A percentile compares a stretch with the other conserved stretches of the same genome.
Conservation (phyloP, 768 basidiomycete genomes). For the Rhizopogon vulgaris region DNA sequence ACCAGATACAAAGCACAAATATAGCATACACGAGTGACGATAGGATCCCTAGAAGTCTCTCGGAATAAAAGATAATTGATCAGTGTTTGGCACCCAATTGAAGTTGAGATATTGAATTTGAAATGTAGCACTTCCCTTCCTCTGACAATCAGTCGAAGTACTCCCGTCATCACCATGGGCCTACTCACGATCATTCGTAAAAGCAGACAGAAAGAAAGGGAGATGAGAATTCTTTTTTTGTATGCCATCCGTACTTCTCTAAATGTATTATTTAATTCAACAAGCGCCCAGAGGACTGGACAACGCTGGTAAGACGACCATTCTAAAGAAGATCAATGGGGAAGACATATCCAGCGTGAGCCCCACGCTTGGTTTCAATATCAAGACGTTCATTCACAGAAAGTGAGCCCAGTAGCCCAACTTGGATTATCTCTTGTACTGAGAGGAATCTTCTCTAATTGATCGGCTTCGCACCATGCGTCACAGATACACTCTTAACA, state of each 20-base stretch:
- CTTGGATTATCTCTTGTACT: conserved; percentile 14
- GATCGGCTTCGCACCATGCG: conserved; percentile 14
- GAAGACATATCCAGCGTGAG: conserved; percentile 86
- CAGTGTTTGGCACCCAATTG: background rate
- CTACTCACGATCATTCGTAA: conserved; percentile 96
- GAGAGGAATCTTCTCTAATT: conserved; percentile 14
- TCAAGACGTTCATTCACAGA: conserved; percentile 90
- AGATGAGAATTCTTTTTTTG: conserved; percentile 96
- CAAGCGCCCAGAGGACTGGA: conserved; percentile 73
- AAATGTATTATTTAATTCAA: conserved; percentile 10
- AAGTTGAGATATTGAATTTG: too few species aligned
- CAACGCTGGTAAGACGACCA: conserved; percentile 98
- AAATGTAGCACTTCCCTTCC: background rate
- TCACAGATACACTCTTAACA: conserved; percentile 37
- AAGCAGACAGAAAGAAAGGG: conserved; percentile 90
- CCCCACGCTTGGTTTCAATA: conserved; percentile 97
- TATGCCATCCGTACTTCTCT: conserved; percentile 28
- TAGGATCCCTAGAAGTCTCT: background rate
- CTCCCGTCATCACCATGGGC: conserved; percentile 51
- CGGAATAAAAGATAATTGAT: background rate
- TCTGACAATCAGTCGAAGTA: background rate
- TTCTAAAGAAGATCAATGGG: conserved; percentile 88
- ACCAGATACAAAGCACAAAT: background rate
- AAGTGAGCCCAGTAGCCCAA: conserved; percentile 49
- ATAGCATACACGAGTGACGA: too few species aligned